These are phyloP conservation scores for Mucor velutinosus DNA, from an alignment of 371 early-diverging fungal species.

Conservation along the genomic window DNA sequence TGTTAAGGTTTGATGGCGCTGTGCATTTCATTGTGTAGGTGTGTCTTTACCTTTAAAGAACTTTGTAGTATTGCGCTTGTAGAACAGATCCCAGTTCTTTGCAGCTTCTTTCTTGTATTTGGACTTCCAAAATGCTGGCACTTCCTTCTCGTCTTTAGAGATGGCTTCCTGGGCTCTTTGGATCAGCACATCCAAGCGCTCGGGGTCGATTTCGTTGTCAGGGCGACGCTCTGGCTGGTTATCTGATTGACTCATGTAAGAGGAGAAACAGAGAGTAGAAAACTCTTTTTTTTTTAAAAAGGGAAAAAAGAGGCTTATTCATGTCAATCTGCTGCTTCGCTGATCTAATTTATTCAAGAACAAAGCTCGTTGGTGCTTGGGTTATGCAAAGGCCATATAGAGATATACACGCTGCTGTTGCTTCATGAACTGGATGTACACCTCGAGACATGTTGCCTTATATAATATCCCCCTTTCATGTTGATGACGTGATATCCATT, in stretches of 20 bases:
- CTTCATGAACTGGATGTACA: background rate
- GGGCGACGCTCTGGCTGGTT: background rate
- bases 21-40: too few relatives aligned
- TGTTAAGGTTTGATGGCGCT: background rate
- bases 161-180: constrained; percentile 66
- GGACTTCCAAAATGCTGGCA: constrained; percentile 77
- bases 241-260: constrained; percentile 2
- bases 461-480: background rate
- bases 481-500: constrained; percentile 7
- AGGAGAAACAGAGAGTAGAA: background rate
- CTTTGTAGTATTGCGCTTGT: constrained; percentile 90
- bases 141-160: constrained; percentile 62
- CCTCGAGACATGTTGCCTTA: background rate
- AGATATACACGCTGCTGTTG: background rate
- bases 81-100: constrained; percentile 89
- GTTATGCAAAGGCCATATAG: background rate
- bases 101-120: constrained; percentile 85
- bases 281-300: background rate
- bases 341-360: background rate
- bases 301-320: background rate
- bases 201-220: constrained; percentile 31
- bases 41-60: constrained; percentile 74
- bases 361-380: too few relatives aligned
- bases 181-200: constrained; percentile 50
- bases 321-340: background rate